Evolutionary conservation across 371 early-diverging fungal species (phyloP), one percentile per base, ranked within the genome.

Genomic region (Mortierella sp.): DNA sequence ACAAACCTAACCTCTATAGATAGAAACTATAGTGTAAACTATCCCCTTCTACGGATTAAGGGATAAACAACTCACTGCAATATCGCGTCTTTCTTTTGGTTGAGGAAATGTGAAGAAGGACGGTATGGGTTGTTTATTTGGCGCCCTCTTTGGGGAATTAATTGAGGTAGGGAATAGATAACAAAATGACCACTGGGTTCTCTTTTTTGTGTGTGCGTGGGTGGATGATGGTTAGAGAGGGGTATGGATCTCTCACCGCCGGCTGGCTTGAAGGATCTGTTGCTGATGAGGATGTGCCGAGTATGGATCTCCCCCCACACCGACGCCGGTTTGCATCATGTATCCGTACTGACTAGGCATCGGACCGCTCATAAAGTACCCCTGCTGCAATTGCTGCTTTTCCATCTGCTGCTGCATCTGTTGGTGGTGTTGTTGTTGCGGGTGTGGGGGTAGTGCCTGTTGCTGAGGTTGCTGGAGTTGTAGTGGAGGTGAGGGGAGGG

Each of bases 381-480:
- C 82, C 65, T 77, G 80, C 24, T 71, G 71, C 12, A 56, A 60
- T 43, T 74, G 74, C 21, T 73, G 55, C 38, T 73, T 65, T 10
- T 38, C 65, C 65, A 65, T 6, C 55, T 72, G 78, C 14, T 78
- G 74, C 21, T 73, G 79, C 46, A 68, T 73, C 14, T 81, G 74
- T 63, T 58, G 72, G 6, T 76, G 82, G 8, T 77, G 82, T n/a
- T 77, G 82, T n/a, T 77, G 78, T 43, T 77, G 78, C 70, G 56
- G 38, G n/a, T 63, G 63, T 18, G 29, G 63, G 1, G 60, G 18
- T 29, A 58, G 41, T 2, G 29, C 41, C 51, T 72, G 72, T 29
- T 68, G 76, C 18, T 72, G 75, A 32, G 48, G 74, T 58, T 29
- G 75, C 32, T 49, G 70, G 16, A 27, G 72, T 11, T 65, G 75